Percentiles rank a stretch among this genome's conserved stretches.
Conservation (phyloP, 306 rosid species). For the Albizia julibrissin region DNA sequence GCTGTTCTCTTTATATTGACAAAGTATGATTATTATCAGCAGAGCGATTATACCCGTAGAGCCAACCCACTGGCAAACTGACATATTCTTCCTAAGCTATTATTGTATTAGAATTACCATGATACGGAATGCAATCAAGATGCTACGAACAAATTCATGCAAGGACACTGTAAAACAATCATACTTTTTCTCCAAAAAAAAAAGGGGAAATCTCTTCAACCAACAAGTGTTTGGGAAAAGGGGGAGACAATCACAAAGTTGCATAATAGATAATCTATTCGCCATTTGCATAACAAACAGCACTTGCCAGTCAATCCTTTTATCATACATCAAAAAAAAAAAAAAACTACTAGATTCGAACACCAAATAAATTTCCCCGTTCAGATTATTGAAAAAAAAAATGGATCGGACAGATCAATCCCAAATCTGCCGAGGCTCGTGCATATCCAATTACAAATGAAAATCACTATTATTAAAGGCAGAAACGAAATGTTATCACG, state of each 20-base stretch:
- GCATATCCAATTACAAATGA: constrained; percentile 24
- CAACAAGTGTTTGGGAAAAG: constrained; percentile 11
- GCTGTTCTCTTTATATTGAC: constrained; percentile 2
- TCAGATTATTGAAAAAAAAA: neutral
- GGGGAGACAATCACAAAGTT: neutral
- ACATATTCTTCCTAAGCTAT: constrained; percentile 22
- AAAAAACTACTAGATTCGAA: constrained; percentile 15
- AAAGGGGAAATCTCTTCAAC: neutral
- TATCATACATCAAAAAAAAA: neutral
- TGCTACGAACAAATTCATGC: constrained; percentile 4
- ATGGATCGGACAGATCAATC: constrained; percentile 31
- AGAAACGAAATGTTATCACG: constrained; percentile 29
- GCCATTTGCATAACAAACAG: neutral
- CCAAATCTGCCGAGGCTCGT: constrained; percentile 26
- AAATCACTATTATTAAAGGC: neutral
- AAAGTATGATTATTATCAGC: constrained; percentile 5
- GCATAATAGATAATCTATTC: neutral
- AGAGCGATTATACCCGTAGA: constrained; percentile 21
- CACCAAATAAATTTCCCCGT: neutral
- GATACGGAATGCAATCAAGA: neutral
- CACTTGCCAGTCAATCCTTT: neutral
- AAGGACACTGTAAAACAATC: neutral
- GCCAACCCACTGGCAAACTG: constrained; percentile 16
- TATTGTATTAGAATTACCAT: neutral
- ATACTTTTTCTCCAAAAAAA: neutral